Base-by-base conservation (phyloP, 2,329 filamentous ascomycete genomes). In the Diaporthe ampelina region DNA sequence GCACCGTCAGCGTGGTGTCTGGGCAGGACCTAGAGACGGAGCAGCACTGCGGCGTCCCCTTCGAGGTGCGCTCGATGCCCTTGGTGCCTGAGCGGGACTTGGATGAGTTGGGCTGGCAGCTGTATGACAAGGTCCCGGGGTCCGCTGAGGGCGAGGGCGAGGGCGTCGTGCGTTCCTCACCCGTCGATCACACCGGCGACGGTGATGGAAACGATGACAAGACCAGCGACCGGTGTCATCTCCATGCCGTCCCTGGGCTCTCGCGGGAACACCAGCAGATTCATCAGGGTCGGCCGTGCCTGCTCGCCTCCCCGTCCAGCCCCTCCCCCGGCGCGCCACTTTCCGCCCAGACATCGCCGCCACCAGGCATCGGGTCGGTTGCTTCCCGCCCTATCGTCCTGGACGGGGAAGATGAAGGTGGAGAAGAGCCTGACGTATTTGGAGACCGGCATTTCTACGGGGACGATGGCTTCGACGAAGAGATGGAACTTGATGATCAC, bases 21-120 rank as follows among this genome's bases (percentile, higher is more conserved):
- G 32, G 24, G 32, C 57, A 35, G 26, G 56, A 56, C 9, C 26
- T 9, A 10, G 58, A 73, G 24, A 15, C 19, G n/a, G 45, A 63
- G 43, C 50, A 69, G 43, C 43, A 69, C 35, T 52, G 52, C 24
- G 73, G 59, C 45, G 32, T 72, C 43, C 73, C 73, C 3, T 43
- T 74, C 37, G 69, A 61, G 35, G 70, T 61, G 19, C n/a, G 40
- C 29, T 15, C 61, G 43, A 73, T 73, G 59, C 32, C 59, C 17
- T 69, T 73, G 32, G 69, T 45, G 17, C 52, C 69, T 9, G 43
- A 29, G 54, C 43, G 70, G 45, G 61, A 74, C 35, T 40, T 67
- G 13, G 73, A 74, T 26, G 73, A 68, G 54, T 17, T 73, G 32
- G 73, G 54, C 15, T 45, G 35, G 10, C 13, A 4, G 24, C 6